Conservation (phyloP, 169 alveolate genomes). For the Plasmodium malariae region DNA sequence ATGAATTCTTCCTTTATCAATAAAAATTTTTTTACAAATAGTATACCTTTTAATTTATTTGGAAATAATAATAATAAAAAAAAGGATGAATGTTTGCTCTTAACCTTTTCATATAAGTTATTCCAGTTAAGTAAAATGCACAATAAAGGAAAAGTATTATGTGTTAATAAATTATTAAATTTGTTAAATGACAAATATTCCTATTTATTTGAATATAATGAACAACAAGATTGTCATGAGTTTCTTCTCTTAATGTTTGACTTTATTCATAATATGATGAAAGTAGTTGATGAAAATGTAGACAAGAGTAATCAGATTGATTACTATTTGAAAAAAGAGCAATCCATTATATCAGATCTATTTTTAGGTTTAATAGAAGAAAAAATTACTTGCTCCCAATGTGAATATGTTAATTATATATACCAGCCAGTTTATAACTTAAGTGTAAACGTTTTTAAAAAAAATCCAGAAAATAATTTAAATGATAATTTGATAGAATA, state of each 20-base stretch:
- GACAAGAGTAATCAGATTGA: slow-evolving; percentile 63
- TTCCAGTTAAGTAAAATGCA: slow-evolving; percentile 71
- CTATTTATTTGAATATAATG: slow-evolving; percentile 60
- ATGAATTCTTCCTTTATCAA: slow-evolving; percentile 59
- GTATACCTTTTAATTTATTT: slow-evolving; percentile 65
- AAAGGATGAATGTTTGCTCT: slow-evolving; percentile 40
- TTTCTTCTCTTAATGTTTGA: slow-evolving; percentile 60
- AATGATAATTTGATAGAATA: slow-evolving; percentile 68
- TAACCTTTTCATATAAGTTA: slow-evolving; percentile 41
- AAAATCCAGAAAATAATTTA: slow-evolving; percentile 70
- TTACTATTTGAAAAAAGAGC: slow-evolving; percentile 55
- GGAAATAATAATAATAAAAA: slow-evolving; percentile 72
- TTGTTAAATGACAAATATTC: slow-evolving; percentile 61
- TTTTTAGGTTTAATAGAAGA: slow-evolving; percentile 74
- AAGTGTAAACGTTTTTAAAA: slow-evolving; percentile 70
- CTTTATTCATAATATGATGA: slow-evolving; percentile 65
- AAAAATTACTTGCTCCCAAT: slow-evolving; percentile 68
- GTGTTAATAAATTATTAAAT: slow-evolving; percentile 51
- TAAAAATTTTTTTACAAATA: slow-evolving; percentile 67
- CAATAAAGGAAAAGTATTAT: slow-evolving; percentile 26
- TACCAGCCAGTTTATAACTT: slow-evolving; percentile 61
- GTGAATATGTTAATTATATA: slow-evolving; percentile 59
- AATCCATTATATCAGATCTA: slow-evolving; percentile 52
- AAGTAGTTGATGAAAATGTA: slow-evolving; percentile 50
- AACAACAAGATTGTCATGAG: slow-evolving; percentile 75